Evolutionary conservation across 192 early-diverging fungal genomes (phyloP).

Genomic region (Backusella tarrabulga): DNA sequence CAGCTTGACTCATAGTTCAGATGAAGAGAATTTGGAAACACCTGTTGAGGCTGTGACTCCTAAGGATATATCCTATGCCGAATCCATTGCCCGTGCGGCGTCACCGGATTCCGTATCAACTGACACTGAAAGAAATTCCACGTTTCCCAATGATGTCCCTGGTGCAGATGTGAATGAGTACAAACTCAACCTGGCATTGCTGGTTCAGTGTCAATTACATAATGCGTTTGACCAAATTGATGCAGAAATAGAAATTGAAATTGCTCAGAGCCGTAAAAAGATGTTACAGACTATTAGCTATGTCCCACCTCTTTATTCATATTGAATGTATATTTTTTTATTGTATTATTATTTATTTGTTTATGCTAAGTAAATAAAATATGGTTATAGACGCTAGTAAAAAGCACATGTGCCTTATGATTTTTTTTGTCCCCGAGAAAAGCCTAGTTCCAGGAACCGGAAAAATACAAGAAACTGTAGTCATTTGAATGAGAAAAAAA

Average conservation of each 20-base stretch:
- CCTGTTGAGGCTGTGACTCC: constrained; percentile 4
- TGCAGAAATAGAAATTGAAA: not conserved
- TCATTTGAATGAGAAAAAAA: not conserved
- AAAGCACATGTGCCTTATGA: not conserved
- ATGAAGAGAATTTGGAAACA: not conserved
- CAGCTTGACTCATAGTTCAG: not conserved
- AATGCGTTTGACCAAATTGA: not conserved
- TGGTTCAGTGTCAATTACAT: constrained; percentile 6
- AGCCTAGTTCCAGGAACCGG: not conserved
- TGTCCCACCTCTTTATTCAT: not conserved
- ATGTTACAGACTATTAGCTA: not conserved
- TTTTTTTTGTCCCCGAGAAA: not conserved
- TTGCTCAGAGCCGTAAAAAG: not conserved
- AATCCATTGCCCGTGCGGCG: not conserved
- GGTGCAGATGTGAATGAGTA: not conserved
- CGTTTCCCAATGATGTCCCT: not conserved
- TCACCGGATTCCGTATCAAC: not conserved
- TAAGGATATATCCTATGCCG: not conserved
- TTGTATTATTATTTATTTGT: constrained; percentile 5
- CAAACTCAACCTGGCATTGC: not conserved
- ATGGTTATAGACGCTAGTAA: not conserved
- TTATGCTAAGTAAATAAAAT: not conserved
- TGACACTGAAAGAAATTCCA: not conserved
- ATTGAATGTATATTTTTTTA: constrained; percentile 3
- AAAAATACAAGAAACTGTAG: not conserved